phyloP scores from a whole-genome alignment of 192 early-diverging fungal species.

The Coemansia guatemalensis region DNA sequence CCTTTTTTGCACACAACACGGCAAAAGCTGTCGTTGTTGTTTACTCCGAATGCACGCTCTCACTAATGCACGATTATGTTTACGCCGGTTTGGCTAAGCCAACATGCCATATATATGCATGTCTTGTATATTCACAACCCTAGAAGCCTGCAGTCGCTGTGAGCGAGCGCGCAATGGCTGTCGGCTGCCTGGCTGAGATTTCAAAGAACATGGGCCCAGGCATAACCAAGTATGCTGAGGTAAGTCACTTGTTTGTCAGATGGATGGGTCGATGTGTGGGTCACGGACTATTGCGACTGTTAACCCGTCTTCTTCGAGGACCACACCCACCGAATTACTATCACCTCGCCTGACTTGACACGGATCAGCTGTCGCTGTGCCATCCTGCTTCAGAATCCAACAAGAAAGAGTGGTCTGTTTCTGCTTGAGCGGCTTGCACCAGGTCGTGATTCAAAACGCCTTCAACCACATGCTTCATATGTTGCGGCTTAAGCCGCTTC shows the following conservation, averaged over 20 bases:
- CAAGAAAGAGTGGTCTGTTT: background rate
- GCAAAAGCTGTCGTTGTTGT: background rate
- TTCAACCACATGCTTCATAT: background rate
- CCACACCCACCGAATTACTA: background rate
- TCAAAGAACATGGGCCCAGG: constrained; percentile 57
- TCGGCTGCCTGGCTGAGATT: constrained; percentile 84
- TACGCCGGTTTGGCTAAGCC: background rate
- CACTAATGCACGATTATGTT: constrained; percentile 1
- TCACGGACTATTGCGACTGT: background rate
- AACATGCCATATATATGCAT: background rate
- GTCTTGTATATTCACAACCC: background rate
- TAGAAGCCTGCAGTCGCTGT: constrained; percentile 64
- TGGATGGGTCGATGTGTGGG: too few species aligned
- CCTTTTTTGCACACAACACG: background rate
- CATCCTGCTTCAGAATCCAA: background rate
- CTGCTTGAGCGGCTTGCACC: background rate
- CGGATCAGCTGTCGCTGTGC: background rate
- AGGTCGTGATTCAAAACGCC: background rate
- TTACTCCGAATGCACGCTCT: background rate
- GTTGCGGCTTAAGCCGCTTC: background rate
- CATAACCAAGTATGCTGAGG: constrained; percentile 54
- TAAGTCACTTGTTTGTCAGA: constrained; percentile 19
- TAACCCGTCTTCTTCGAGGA: background rate
- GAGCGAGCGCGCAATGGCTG: constrained; percentile 86
- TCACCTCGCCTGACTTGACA: background rate